Evolutionary conservation across 805 yeast species (phyloP).

Genomic region (Lachancea sp.): DNA sequence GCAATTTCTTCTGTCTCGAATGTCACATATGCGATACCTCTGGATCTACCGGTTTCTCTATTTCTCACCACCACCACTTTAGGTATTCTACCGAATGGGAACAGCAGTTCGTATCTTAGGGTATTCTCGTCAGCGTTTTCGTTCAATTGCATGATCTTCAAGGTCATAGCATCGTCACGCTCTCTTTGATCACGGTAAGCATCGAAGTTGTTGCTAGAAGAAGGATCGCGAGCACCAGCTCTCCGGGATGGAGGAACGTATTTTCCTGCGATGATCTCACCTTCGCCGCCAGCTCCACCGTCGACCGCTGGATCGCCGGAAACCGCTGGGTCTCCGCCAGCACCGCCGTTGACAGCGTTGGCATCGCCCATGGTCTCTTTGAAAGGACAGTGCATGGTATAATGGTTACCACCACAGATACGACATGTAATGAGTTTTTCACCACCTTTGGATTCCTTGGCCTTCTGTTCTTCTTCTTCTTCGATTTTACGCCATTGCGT

Average conservation of each 20-base stretch:
- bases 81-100: constrained; percentile 56
- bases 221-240: constrained; percentile 38
- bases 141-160: constrained; percentile 88
- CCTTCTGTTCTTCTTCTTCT: constrained; percentile 55
- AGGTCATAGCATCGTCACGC: constrained; percentile 80
- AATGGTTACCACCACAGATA: constrained; percentile 90
- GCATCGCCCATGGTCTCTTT: constrained; percentile 69
- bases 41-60: constrained; percentile 87
- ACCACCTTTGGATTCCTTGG: constrained; percentile 38
- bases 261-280: constrained; percentile 27
- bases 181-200: constrained; percentile 43
- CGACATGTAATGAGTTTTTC: constrained; percentile 64
- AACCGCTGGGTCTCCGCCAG: constrained; percentile 34
- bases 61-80: constrained; percentile 83
- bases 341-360: constrained; percentile 34
- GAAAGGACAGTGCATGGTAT: constrained; percentile 92
- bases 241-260: constrained; percentile 59
- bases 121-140: constrained; percentile 76
- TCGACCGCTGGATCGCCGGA: constrained; percentile 9
- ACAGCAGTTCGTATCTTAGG: constrained; percentile 65
- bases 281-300: constrained; percentile 29
- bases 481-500: constrained; percentile 73
- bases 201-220: constrained; percentile 26
- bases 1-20: constrained; percentile 65
- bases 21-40: constrained; percentile 93